These are phyloP conservation scores for Avena atlantica DNA, from an alignment of 176 grass and related monocot species.

Conservation along the genomic window DNA sequence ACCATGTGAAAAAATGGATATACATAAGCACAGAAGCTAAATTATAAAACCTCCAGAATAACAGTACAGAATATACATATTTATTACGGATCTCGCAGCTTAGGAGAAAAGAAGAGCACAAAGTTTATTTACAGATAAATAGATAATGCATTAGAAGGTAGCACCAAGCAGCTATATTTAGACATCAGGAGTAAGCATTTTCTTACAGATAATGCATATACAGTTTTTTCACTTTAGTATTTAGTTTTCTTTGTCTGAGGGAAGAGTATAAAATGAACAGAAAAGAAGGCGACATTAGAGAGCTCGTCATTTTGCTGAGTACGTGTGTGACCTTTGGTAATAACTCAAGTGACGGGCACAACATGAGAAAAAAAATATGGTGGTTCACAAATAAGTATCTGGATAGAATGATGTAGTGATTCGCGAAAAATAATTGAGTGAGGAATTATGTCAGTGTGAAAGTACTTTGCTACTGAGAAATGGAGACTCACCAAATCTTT, in stretches of 20 bases:
- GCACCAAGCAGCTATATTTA: neutral
- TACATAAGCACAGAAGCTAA: neutral
- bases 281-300: too few relatives aligned
- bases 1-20: slow-evolving; percentile 35
- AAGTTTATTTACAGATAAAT: neutral
- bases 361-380: neutral
- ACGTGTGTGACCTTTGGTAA: neutral
- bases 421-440: neutral
- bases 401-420: neutral
- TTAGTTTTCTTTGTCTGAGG: too few relatives aligned
- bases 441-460: too few relatives aligned
- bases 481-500: slow-evolving; percentile 83
- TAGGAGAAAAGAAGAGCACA: neutral
- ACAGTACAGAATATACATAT: neutral
- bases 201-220: neutral
- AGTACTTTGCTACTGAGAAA: neutral
- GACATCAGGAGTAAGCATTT: neutral
- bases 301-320: neutral
- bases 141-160: neutral
- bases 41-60: neutral
- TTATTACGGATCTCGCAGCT: neutral
- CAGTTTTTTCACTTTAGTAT: neutral
- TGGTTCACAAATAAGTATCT: neutral
- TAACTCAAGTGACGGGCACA: neutral
- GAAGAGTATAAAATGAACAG: too few relatives aligned